Percentiles rank a stretch among this genome's conserved stretches.
phyloP scores from a whole-genome alignment of 148 eudicot species.

The Dianthus caryophyllus region DNA sequence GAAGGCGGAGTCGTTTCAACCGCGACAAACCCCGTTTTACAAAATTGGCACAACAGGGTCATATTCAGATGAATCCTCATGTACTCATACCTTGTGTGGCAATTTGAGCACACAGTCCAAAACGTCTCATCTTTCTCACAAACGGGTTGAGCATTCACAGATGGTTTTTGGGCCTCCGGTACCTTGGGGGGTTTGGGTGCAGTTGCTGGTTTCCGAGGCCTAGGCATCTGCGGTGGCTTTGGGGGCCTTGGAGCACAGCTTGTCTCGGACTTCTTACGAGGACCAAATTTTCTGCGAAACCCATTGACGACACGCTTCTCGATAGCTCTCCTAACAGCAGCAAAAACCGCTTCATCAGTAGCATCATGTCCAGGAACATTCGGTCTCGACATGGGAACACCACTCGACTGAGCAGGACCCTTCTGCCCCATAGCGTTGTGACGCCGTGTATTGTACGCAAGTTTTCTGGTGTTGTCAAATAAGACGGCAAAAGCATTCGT shows the following conservation, averaged over 20 bases:
- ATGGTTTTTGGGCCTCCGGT: not conserved
- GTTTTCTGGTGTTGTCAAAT: slow-evolving; percentile 64
- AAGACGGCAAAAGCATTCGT: slow-evolving; percentile 63
- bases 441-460: slow-evolving; percentile 55
- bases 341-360: too few species aligned
- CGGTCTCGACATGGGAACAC: too few species aligned
- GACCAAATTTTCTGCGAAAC: too few species aligned
- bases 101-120: slow-evolving; percentile 73
- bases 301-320: too few species aligned
- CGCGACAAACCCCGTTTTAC: slow-evolving; percentile 56
- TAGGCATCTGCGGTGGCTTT: too few species aligned
- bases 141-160: slow-evolving; percentile 29
- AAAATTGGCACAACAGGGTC: slow-evolving; percentile 66
- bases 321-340: too few species aligned
- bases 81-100: slow-evolving; percentile 86
- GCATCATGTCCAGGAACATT: too few species aligned
- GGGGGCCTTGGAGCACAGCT: too few species aligned
- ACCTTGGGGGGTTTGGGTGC: too few species aligned
- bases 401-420: slow-evolving; percentile 17
- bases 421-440: slow-evolving; percentile 34
- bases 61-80: slow-evolving; percentile 56
- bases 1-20: slow-evolving; percentile 54
- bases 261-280: too few species aligned
- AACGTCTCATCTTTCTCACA: slow-evolving; percentile 50
- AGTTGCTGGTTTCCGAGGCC: too few species aligned